Base-by-base conservation (phyloP, 2,329 filamentous ascomycete species). In the Teratosphaeria zuluensis region DNA sequence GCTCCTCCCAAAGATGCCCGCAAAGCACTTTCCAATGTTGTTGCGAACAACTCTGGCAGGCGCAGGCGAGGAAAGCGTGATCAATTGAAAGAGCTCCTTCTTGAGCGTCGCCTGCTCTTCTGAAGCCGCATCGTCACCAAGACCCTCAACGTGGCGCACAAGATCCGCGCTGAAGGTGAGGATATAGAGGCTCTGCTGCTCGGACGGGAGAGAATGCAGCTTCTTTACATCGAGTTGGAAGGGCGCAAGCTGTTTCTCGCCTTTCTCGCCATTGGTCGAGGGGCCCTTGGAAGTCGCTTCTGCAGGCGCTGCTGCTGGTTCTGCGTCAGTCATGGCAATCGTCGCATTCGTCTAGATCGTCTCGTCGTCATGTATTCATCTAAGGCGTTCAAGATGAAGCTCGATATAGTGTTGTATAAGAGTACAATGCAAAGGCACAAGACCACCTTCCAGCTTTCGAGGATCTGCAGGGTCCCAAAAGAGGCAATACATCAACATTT, bases 181-280 rank as follows among this genome's bases (percentile, higher is more conserved):
- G 62, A 99, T 83, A 74, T 94, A 95, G 12, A 99, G 84, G 69
- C 96, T 92, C 75, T 99, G 94, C 74, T 99, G 94, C 76, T 99
- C 94, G 57, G 89, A 85, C 51, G 92, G 90, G 53, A 97, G 84
- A 56, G 89, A 82, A 74, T 96, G 88, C 54, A 99, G 85, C 80
- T 96, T 96, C 68, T 86, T 78, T 66, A 96, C 77, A 72, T 99
- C 92, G 73, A 99, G 88, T 78, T 96, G 65, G 56, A 62, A 75
- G 66, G 70, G 57, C 35, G 64, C 60, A 21, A 48, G 52, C 42
- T 21, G 42, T 48, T 11, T 4, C 21, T 66, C 63, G 51, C 62
- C 62, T 58, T 64, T 65, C 24, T 28, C 53, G 58, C 53, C 32
- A 55, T 48, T n/a, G 58, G 52, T 51, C 54, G 56, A n/a, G 61